Percentiles rank a stretch among this genome's conserved stretches.
These are phyloP conservation scores for Leccinum subatratum DNA, from an alignment of 1,284 basidiomycete genomes.

Conservation along the genomic window DNA sequence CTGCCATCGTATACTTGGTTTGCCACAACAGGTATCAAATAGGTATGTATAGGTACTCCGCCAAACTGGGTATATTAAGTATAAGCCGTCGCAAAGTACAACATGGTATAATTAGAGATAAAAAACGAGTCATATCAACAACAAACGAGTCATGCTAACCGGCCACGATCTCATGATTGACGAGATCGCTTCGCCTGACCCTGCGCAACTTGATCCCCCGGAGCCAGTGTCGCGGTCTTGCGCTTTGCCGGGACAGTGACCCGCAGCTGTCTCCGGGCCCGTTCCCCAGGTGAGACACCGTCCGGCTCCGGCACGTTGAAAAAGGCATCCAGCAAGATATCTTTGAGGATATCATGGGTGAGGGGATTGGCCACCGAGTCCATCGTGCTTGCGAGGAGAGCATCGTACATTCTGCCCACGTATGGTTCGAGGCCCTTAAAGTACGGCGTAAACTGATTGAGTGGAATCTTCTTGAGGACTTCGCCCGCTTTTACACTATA, in stretches of 20 bases:
- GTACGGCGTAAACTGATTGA: background rate
- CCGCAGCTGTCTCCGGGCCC: background rate
- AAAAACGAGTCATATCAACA: background rate
- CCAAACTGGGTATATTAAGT: too few species aligned
- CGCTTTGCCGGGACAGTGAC: background rate
- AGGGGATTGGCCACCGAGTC: background rate
- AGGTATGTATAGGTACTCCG: conserved; percentile 91
- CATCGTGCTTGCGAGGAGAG: background rate
- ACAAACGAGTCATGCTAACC: background rate
- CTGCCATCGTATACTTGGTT: background rate
- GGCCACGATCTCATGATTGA: background rate
- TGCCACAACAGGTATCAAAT: conserved; percentile 1
- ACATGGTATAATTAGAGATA: background rate
- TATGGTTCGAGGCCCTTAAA: background rate
- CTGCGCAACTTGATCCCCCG: background rate
- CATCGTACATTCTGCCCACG: background rate
- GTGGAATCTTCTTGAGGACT: too few species aligned
- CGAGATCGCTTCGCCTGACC: background rate
- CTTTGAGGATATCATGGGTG: background rate
- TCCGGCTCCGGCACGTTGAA: background rate
- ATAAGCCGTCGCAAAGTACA: too few species aligned
- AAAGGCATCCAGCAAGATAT: background rate
- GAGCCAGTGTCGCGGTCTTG: background rate
- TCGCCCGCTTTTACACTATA: too few species aligned
- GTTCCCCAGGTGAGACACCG: background rate